Conservation (phyloP, 1,284 basidiomycete genomes). For the Hemileia vastatrix region DNA sequence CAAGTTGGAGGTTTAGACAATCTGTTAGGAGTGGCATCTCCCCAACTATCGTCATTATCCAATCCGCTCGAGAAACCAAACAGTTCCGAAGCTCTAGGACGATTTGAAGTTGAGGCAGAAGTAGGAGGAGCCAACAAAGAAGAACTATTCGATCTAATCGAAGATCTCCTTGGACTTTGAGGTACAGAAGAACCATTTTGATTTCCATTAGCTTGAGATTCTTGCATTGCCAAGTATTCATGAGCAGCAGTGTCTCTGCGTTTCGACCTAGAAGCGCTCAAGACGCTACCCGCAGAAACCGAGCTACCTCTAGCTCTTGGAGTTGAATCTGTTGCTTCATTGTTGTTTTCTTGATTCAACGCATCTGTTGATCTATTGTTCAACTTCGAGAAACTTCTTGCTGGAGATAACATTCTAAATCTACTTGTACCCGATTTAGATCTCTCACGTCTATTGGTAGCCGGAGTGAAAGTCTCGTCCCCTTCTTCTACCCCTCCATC, state of each 20-base stretch:
- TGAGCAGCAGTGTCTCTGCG: constrained; percentile 32
- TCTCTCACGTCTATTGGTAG: neutral
- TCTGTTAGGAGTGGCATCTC: neutral
- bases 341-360: constrained; percentile 22
- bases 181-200: neutral
- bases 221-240: constrained; percentile 26
- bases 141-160: neutral
- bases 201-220: neutral
- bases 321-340: constrained; percentile 27
- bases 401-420: constrained; percentile 20
- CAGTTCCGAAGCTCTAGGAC: neutral
- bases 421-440: neutral
- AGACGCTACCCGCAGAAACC: constrained; percentile 25
- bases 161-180: neutral
- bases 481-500: neutral
- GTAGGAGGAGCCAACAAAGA: neutral
- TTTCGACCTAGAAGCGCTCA: constrained; percentile 23
- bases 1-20: neutral
- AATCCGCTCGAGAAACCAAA: neutral
- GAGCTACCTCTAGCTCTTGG: constrained; percentile 27
- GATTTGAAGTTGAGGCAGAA: neutral
- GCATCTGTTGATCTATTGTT: constrained; percentile 12
- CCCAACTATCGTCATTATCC: neutral
- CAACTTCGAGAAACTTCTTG: constrained; percentile 23
- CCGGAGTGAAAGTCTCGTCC: neutral